Percentiles rank a stretch among this genome's conserved stretches.
Conservation (phyloP, 306 rosid species). For the Cucumis sativus region DNA sequence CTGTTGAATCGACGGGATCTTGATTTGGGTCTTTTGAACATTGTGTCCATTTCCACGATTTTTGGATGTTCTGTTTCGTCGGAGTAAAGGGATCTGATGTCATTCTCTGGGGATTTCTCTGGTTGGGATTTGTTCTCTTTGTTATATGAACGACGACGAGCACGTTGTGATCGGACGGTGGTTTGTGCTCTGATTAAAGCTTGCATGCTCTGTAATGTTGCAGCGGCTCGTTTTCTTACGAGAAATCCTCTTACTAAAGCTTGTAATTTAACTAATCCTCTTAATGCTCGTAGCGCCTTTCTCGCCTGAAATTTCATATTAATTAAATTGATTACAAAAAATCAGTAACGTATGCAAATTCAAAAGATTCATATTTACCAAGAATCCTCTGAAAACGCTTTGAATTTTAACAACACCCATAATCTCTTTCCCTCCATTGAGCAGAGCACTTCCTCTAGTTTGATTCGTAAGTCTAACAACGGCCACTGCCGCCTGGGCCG, state of each 20-base stretch:
- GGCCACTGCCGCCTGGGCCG: conserved; percentile 86
- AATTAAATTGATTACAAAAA: too few relatives aligned
- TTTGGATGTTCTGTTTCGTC: conserved; percentile 61
- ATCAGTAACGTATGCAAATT: not conserved
- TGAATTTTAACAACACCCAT: conserved; percentile 80
- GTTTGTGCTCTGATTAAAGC: conserved; percentile 84
- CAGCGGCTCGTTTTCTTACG: conserved; percentile 78
- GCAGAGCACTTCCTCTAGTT: conserved; percentile 32
- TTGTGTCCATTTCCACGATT: conserved; percentile 70
- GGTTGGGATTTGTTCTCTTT: conserved; percentile 38
- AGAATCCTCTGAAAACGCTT: conserved; percentile 69
- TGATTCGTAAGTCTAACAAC: conserved; percentile 76
- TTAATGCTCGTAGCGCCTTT: conserved; percentile 78
- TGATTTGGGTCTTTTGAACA: conserved; percentile 54
- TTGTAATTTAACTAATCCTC: conserved; percentile 82
- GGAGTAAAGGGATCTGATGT: not conserved
- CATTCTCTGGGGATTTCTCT: conserved; percentile 36
- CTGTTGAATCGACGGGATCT: conserved; percentile 40
- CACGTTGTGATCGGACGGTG: conserved; percentile 54
- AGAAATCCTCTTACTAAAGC: conserved; percentile 87
- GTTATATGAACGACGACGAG: conserved; percentile 74
- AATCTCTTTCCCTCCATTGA: conserved; percentile 44
- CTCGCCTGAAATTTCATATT: conserved; percentile 55
- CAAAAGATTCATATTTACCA: conserved; percentile 31
- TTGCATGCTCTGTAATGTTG: conserved; percentile 87